Evolutionary conservation across 495 filamentous ascomycete genomes (phyloP), one percentile per base, ranked within the genome.

Genomic region (Podospora anserina): DNA sequence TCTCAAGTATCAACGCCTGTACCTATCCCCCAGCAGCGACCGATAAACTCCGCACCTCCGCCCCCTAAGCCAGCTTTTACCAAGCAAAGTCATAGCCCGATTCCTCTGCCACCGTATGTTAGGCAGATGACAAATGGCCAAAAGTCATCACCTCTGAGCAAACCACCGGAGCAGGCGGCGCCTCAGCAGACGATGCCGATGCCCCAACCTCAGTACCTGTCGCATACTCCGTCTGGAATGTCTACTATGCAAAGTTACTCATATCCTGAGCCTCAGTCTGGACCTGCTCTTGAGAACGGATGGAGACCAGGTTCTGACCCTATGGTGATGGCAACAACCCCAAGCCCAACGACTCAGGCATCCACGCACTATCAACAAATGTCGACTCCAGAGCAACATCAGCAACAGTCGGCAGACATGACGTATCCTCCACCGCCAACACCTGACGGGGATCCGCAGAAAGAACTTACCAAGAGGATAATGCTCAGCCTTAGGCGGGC

Each of bases 41-140:
- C 54, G 13, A 49, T 16, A 6, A 49, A 49, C 9, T 16, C 39
- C 28, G 26, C 62, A 7, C 26, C 56, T 32, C 54, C 62, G 6
- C 23, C 63, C 19, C 71, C 66, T 49, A 18, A 56, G 16, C 60
- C 65, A 20, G 11, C 61, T 5, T 70, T 69, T 27, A 26, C 70
- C 4, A 78, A 77, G 69, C 77, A 78, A 34, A 77, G 74, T 57
- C 75, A 75, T 59, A 77, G 77, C 44, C 77, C 77, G 0, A 77
- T 77, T 44, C 77, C 75, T 5, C 58, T 78, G 61, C 74, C 77
- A 11, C 68, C 70, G 0, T 78, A 78, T 60, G 72, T 76, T 49
- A 70, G 70, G 53, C 66, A 77, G 26, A 72, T 69, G 39, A 56
- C 66, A 0, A 64, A n/a, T 11, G n/a, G 15, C 3, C 15, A 65